Evolutionary conservation across 129 eudicot species (phyloP), one percentile per base, ranked within the genome.

Genomic region (Glebionis coronaria): DNA sequence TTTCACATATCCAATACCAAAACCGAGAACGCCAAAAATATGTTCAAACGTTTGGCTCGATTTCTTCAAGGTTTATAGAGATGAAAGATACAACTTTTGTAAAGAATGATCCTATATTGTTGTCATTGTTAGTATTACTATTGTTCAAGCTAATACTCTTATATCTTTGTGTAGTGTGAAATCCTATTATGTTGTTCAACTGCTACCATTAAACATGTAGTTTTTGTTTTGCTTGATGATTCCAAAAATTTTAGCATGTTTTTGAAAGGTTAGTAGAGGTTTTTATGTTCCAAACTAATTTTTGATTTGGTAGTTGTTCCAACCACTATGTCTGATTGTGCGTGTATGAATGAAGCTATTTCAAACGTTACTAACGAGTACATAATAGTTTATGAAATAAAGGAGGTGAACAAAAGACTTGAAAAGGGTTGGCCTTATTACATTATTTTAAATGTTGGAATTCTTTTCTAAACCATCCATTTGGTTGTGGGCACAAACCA

Each of bases 1-100:
- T 86, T 86, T 59, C 86, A 86, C 15, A 12, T 83, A 9, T 63
- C 61, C 53, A 58, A 81, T 57, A 72, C 63, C 62, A 65, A 78
- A 3, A 35, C 54, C 58, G 74, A 73, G 18, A 86, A 78, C 42
- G 86, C 86, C 0, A 66, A 51, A 65, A 70, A 75, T 8, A 60
- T 83, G 79, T 73, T 78, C 63, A 53, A 70, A 13, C 65, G 79
- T 35, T 54, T 86, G 71, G 80, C 76, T 67, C 54, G 44, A 56
- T 83, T 83, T 78, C 65, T 80, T 50, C 80, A 25, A 66, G 61
- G 25, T 61, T 19, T 16, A 2, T 55, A 5, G 12, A 15, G 5
- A 15, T 25, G 16, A 21, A 20, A 10, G 9, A 56, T 21, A 4
- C 9, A 18, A 7, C 38, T 21, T 2, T 38, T 55, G 10, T 55